phyloP scores from a whole-genome alignment of 495 filamentous ascomycete species.

The Letharia columbiana region DNA sequence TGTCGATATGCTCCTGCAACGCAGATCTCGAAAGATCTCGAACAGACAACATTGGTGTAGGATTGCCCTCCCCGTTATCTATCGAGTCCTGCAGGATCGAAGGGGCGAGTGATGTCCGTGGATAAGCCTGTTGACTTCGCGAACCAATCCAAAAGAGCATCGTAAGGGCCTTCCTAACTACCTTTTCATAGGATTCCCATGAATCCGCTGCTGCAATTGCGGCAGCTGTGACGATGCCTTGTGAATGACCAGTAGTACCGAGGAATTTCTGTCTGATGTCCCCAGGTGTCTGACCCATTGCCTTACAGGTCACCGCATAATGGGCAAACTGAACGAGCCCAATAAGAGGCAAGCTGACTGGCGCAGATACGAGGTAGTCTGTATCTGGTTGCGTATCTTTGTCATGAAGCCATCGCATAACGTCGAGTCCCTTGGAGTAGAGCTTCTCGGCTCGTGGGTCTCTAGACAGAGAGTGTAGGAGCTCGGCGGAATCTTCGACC shows the following conservation, averaged over 20 bases:
- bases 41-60: conserved; percentile 96
- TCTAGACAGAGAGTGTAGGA: conserved; percentile 73
- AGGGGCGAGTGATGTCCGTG: conserved; percentile 86
- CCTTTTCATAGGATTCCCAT: conserved; percentile 82
- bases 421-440: conserved; percentile 89
- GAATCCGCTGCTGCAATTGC: conserved; percentile 76
- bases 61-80: conserved; percentile 85
- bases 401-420: conserved; percentile 84
- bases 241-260: conserved; percentile 93
- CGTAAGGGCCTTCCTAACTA: conserved; percentile 68
- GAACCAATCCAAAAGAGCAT: conserved; percentile 99
- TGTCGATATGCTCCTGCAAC: conserved; percentile 89
- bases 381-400: conserved; percentile 82
- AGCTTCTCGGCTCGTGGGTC: conserved; percentile 86
- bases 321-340: conserved; percentile 92
- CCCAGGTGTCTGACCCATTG: conserved; percentile 76
- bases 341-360: conserved; percentile 94
- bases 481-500: conserved; percentile 65
- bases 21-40: conserved; percentile 77
- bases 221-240: conserved; percentile 91
- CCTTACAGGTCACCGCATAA: conserved; percentile 85
- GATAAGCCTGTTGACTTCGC: conserved; percentile 97
- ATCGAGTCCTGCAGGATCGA: conserved; percentile 86
- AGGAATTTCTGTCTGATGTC: conserved; percentile 70
- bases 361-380: conserved; percentile 93